Evolutionary conservation across 441 rosid species (phyloP).

Genomic region (Jatropha podagrica): DNA sequence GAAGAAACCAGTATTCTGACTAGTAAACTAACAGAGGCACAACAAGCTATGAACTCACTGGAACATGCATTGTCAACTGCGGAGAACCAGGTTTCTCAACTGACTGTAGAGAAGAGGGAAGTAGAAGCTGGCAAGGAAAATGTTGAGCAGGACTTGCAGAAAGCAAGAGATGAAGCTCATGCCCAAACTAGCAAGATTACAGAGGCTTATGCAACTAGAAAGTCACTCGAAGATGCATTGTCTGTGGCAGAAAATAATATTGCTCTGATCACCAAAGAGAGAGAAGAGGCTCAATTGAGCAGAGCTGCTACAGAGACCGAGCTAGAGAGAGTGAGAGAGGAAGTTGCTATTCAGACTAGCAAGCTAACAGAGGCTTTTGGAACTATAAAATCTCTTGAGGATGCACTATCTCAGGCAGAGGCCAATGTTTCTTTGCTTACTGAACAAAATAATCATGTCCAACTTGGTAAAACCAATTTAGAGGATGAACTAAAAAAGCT

Average conservation of each 20-base stretch:
- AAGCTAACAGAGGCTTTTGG: constrained; percentile 56
- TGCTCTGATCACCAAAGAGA: constrained; percentile 53
- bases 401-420: constrained; percentile 57
- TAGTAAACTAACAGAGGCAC: constrained; percentile 55
- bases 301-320: constrained; percentile 51
- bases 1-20: constrained; percentile 49
- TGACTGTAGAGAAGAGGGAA: constrained; percentile 51
- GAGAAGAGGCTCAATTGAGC: constrained; percentile 63
- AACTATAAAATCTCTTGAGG: constrained; percentile 66
- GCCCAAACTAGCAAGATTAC: constrained; percentile 49
- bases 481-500: constrained; percentile 58
- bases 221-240: constrained; percentile 70
- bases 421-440: constrained; percentile 45
- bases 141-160: constrained; percentile 60
- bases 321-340: constrained; percentile 54
- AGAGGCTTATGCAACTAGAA: constrained; percentile 51
- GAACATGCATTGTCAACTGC: constrained; percentile 62
- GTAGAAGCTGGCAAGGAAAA: constrained; percentile 44
- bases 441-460: constrained; percentile 43
- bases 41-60: constrained; percentile 43
- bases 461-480: constrained; percentile 42
- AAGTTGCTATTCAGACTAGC: constrained; percentile 45
- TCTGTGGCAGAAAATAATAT: constrained; percentile 55
- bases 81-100: constrained; percentile 42
- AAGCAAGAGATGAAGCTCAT: constrained; percentile 51